Evolutionary conservation across 1,139 yeast species (phyloP), one percentile per base, ranked within the genome.

Genomic region (Entelexis paramagnoliae): DNA sequence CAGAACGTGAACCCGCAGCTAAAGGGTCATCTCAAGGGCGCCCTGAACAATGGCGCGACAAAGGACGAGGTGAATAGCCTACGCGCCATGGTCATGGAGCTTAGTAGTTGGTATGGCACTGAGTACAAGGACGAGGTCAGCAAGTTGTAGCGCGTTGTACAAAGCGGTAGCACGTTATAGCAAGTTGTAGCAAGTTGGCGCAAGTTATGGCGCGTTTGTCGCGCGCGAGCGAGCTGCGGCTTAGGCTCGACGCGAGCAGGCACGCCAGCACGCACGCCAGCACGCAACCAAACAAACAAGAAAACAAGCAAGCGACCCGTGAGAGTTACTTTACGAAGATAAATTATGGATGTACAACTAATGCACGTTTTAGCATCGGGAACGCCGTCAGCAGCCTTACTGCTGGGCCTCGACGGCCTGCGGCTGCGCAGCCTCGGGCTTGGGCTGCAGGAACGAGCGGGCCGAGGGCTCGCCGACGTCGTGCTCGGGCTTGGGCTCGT

Each of bases 401-500:
- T 26, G 32, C 30, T 14, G 24, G 39, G 42, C 51, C 50, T 50
- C 44, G 8, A 40, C 49, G 11, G 22, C 32, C 44, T 34, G 41
- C 11, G 49, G 43, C n/a, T n/a, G n/a, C 48, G 34, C 46, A 26
- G n/a, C 34, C 33, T 35, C 46, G 34, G 39, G 26, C 50, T 46
- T 22, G 30, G 43, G 39, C 48, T 40, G 34, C 30, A 46, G 55
- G 66, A 66, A 65, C 58, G 63, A 62, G 55, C 64, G 62, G 70
- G 85, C 96, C 64, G 79, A 74, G 72, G 96, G 96, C 70, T 85
- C 89, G 67, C 82, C 79, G 67, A 86, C 74, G 66, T 79, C 82
- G 68, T 83, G 89, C 70, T 91, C 98, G 69, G 89, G 97, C 85
- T 91, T 91, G 73, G 97, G 96, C 74, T 89, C 96, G 68, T 81